Conservation (phyloP, 2,329 filamentous ascomycete genomes). For the Trichoderma breve region DNA sequence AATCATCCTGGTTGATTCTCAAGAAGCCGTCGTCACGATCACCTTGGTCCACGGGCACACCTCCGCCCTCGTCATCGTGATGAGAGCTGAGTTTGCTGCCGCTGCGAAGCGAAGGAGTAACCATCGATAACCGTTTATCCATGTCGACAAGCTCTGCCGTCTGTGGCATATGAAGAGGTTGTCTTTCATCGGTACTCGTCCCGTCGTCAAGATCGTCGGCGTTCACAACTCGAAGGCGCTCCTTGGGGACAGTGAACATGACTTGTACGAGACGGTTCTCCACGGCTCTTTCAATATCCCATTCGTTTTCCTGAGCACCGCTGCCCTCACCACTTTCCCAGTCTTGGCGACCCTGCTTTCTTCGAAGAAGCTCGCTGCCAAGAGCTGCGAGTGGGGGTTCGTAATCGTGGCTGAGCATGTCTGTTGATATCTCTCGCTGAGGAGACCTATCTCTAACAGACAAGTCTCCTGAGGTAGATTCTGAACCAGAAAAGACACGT, state of each 20-base stretch:
- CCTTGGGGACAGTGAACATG: conserved; percentile 92
- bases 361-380: conserved; percentile 48
- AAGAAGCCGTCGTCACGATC: conserved; percentile 20
- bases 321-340: conserved; percentile 45
- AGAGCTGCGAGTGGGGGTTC: conserved; percentile 45
- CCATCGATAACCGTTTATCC: not conserved
- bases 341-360: conserved; percentile 55
- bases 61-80: conserved; percentile 15
- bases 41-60: conserved; percentile 7
- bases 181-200: conserved; percentile 30
- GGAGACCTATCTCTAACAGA: conserved; percentile 30
- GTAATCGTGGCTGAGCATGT: conserved; percentile 41
- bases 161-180: conserved; percentile 30
- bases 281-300: conserved; percentile 73
- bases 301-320: conserved; percentile 56
- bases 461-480: conserved; percentile 31
- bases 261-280: conserved; percentile 72
- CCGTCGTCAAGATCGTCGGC: conserved; percentile 50
- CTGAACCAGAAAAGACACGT: conserved; percentile 56
- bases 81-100: conserved; percentile 6
- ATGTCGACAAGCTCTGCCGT: conserved; percentile 44
- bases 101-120: conserved; percentile 5
- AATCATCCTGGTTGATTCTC: conserved; percentile 21
- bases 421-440: conserved; percentile 31
- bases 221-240: conserved; percentile 86